These are phyloP conservation scores for Lepidium sativum DNA, from an alignment of 345 rosid species.

Conservation along the genomic window DNA sequence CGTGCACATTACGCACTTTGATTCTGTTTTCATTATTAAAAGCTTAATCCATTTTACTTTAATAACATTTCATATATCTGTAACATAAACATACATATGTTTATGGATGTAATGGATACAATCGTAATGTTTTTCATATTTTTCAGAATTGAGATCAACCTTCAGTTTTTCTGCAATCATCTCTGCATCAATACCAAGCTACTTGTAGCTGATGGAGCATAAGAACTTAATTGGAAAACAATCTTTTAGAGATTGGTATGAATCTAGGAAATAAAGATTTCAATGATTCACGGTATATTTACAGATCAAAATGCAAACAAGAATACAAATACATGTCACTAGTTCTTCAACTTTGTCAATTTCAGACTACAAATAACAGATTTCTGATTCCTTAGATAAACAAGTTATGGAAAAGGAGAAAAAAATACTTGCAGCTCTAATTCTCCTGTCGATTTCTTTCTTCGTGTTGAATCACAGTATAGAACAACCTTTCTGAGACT, in stretches of 20 bases:
- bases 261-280: neutral
- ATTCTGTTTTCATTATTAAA: neutral
- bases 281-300: neutral
- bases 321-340: constrained; percentile 6
- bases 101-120: neutral
- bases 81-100: no score
- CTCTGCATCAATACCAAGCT: neutral
- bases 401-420: neutral
- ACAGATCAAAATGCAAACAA: constrained; percentile 17
- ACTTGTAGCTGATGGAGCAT: neutral
- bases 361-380: constrained; percentile 28
- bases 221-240: neutral
- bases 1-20: constrained; percentile 1
- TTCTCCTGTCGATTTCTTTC: neutral
- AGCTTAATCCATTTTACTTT: neutral
- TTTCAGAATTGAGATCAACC: neutral
- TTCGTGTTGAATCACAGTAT: constrained; percentile 37
- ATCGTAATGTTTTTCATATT: neutral
- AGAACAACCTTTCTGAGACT: constrained; percentile 62
- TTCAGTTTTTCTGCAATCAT: neutral
- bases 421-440: neutral
- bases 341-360: constrained; percentile 1
- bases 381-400: neutral
- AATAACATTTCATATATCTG: neutral
- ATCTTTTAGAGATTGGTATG: neutral